Conservation (phyloP, 441 rosid genomes). For the Macaranga tanarius region DNA sequence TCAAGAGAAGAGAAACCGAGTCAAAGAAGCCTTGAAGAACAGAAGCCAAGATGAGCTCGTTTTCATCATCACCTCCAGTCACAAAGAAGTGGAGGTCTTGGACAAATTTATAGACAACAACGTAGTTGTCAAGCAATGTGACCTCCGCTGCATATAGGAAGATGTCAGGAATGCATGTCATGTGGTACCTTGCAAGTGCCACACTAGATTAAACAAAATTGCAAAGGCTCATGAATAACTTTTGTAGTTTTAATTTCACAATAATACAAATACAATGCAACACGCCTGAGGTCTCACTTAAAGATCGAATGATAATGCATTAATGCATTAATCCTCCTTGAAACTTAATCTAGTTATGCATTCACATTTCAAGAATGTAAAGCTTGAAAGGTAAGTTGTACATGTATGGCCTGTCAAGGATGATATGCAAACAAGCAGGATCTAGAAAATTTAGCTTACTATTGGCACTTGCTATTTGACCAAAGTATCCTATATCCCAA, state of each 20-base stretch:
- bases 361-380: constrained; percentile 5
- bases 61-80: constrained; percentile 69
- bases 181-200: neutral
- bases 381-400: neutral
- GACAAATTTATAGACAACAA: constrained; percentile 52
- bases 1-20: constrained; percentile 71
- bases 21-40: constrained; percentile 92
- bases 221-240: neutral
- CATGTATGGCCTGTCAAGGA: neutral
- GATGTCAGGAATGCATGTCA: neutral
- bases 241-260: neutral
- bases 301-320: neutral
- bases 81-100: constrained; percentile 76
- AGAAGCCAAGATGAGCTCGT: constrained; percentile 78
- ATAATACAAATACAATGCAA: neutral
- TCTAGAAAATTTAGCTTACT: neutral
- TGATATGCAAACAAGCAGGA: neutral
- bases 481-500: neutral
- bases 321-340: neutral
- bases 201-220: neutral
- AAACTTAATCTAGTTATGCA: neutral
- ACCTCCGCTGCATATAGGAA: constrained; percentile 53
- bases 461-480: neutral
- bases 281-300: neutral
- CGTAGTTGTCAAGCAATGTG: constrained; percentile 53